Conservation (phyloP, 495 filamentous ascomycete species). For the Aspergillus biplanus region DNA sequence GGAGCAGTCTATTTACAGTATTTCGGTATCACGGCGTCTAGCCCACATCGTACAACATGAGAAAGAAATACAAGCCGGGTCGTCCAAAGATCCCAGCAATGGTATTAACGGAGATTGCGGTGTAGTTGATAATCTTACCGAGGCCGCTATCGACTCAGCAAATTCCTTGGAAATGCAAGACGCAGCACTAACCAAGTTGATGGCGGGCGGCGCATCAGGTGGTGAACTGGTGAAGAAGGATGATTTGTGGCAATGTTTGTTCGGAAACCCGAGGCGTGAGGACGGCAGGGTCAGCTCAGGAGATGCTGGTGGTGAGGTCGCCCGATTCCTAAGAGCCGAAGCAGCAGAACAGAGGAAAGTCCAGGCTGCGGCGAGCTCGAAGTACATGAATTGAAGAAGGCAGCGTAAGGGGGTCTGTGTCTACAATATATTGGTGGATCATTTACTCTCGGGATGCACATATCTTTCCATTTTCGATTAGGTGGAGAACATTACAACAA, state of each 20-base stretch:
- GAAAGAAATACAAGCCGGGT: conserved; percentile 29
- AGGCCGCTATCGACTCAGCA: conserved; percentile 72
- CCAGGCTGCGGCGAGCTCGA: neutral
- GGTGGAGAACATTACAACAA: too few relatives aligned
- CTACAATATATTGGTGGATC: too few relatives aligned
- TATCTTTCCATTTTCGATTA: too few relatives aligned
- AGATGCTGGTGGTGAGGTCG: conserved; percentile 45
- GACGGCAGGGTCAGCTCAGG: conserved; percentile 20
- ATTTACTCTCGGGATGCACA: too few relatives aligned
- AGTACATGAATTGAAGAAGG: neutral
- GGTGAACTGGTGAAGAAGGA: conserved; percentile 80
- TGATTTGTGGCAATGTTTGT: conserved; percentile 90
- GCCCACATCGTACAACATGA: conserved; percentile 67
- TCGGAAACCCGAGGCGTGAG: conserved; percentile 54
- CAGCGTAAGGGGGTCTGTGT: too few relatives aligned
- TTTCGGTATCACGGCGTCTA: conserved; percentile 77
- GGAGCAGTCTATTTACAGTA: conserved; percentile 85
- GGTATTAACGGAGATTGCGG: conserved; percentile 26
- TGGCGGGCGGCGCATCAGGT: conserved; percentile 68
- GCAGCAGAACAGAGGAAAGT: conserved; percentile 47
- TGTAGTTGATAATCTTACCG: conserved; percentile 41
- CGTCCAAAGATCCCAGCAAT: conserved; percentile 25
- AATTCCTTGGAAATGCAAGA: conserved; percentile 82
- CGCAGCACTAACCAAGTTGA: conserved; percentile 64
- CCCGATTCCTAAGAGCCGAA: conserved; percentile 49